These are phyloP conservation scores for Zasmidium citrigriseum DNA, from an alignment of 2,329 filamentous ascomycete species.

Conservation along the genomic window DNA sequence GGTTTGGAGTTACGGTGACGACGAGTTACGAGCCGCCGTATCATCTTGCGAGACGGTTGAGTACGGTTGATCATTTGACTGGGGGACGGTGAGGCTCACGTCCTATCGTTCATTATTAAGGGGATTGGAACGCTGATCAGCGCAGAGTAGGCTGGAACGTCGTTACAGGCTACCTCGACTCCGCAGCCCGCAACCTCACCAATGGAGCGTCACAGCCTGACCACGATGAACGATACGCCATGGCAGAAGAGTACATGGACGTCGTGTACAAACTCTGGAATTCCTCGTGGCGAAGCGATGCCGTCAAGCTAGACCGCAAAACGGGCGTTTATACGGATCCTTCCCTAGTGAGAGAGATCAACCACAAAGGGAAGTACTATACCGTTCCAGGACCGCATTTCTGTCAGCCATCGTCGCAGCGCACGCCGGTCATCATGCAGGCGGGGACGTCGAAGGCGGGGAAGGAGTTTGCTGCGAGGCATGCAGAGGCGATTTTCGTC, in stretches of 20 bases:
- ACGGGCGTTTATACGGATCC: slow-evolving; percentile 62
- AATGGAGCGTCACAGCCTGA: slow-evolving; percentile 55
- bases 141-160: slow-evolving; percentile 45
- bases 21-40: slow-evolving; percentile 72
- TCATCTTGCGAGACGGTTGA: slow-evolving; percentile 64
- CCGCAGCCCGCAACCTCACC: slow-evolving; percentile 64
- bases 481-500: slow-evolving; percentile 72
- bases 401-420: slow-evolving; percentile 66
- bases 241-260: slow-evolving; percentile 65
- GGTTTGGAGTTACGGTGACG: slow-evolving; percentile 67
- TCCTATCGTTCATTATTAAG: not conserved
- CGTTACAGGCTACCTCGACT: slow-evolving; percentile 69
- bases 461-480: slow-evolving; percentile 66
- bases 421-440: slow-evolving; percentile 69
- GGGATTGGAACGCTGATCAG: slow-evolving; percentile 29
- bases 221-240: slow-evolving; percentile 67
- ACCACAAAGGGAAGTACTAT: slow-evolving; percentile 67
- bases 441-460: slow-evolving; percentile 68
- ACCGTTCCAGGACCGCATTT: slow-evolving; percentile 66
- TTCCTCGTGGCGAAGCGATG: slow-evolving; percentile 67
- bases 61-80: slow-evolving; percentile 67
- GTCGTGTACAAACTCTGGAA: slow-evolving; percentile 66
- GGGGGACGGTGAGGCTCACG: slow-evolving; percentile 41
- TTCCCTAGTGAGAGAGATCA: slow-evolving; percentile 62
- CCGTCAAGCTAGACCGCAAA: slow-evolving; percentile 61